Base-by-base conservation (phyloP, 352 stramenopile genomes). In the Globisporangium barbulae region DNA sequence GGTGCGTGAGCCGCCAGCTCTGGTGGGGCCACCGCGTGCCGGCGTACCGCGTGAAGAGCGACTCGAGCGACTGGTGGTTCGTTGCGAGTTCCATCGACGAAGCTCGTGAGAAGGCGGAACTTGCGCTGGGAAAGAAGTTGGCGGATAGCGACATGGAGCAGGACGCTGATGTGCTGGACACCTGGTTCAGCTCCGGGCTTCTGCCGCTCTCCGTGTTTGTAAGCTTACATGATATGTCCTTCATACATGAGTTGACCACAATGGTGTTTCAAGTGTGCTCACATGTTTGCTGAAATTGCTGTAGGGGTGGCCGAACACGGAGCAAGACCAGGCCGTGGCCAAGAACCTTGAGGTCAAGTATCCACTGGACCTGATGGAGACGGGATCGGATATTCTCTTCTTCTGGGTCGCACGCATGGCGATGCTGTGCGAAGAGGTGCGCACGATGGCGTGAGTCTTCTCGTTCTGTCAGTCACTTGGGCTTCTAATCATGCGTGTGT, bases 351-450 rank as follows among this genome's bases (percentile, higher is more conserved):
- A 53, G 42, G 44, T 67, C 15, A 76, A 72, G 41, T 93, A 93
- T 42, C 85, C 87, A 2, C 65, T 93, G 5, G 70, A 83, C 59
- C 61, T 96, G 10, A 90, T 96, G 79, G 87, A 95, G 61, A 95
- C 85, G 1, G 98, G 98, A 15, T 96, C 97, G 33, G 98, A 99
- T 74, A 99, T 99, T 78, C 78, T 99, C 10, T 99, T 99, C 79
- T 99, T 99, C 73, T 99, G 98, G 98, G 98, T 99, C 48, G 97
- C 97, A 15, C 90, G 98, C 47, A 99, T 99, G 98, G 97, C 98
- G 5, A 99, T 99, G 97, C 94, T 99, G 60, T 98, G 96, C 59
- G 85, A 99, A 75, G 90, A 99, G 80, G 88, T 99, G 52, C 37
- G 66, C 25, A 28, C 25, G 25, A 28, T 28, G 25, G 25, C 25